A percentile compares a stretch with the other conserved stretches of the same genome.
Evolutionary conservation across 1,139 yeast species (phyloP).

Genomic region (Taphrina flavorubra): DNA sequence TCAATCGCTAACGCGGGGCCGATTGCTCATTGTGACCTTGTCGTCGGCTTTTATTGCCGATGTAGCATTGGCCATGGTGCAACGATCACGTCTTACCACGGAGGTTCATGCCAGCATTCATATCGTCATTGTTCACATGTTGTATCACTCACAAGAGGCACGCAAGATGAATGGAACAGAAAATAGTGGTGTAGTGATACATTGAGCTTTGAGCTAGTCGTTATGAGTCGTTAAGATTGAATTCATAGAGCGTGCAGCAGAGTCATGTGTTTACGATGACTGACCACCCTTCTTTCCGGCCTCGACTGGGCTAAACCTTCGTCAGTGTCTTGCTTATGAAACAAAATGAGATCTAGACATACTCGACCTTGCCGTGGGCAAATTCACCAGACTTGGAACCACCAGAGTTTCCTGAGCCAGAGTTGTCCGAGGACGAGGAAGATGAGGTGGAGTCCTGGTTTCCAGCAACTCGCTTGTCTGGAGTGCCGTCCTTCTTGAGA

Average conservation of each 20-base stretch:
- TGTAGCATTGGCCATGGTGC: too few species aligned
- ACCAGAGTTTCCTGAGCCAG: constrained; percentile 17
- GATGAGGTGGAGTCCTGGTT: constrained; percentile 26
- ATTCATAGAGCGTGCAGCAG: too few species aligned
- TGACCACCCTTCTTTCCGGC: constrained; percentile 41
- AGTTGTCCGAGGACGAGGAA: constrained; percentile 15
- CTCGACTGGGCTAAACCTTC: constrained; percentile 28
- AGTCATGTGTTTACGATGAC: constrained; percentile 13
- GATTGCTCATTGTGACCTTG: too few species aligned
- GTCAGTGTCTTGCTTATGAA: background rate
- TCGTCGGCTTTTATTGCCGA: too few species aligned
- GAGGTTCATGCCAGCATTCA: too few species aligned
- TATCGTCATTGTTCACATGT: too few species aligned
- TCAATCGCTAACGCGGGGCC: too few species aligned
- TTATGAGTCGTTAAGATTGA: background rate
- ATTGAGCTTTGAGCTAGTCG: constrained; percentile 4
- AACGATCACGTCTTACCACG: too few species aligned
- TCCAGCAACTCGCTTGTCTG: constrained; percentile 41
- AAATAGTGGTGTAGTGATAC: constrained; percentile 2
- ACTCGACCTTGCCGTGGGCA: constrained; percentile 38
- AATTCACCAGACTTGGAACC: constrained; percentile 39
- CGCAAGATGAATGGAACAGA: too few species aligned
- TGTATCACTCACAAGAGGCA: too few species aligned
- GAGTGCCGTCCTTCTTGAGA: constrained; percentile 40
- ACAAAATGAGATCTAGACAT: background rate